Evolutionary conservation across 2,329 filamentous ascomycete species (phyloP).

Genomic region (Venturia effusa): DNA sequence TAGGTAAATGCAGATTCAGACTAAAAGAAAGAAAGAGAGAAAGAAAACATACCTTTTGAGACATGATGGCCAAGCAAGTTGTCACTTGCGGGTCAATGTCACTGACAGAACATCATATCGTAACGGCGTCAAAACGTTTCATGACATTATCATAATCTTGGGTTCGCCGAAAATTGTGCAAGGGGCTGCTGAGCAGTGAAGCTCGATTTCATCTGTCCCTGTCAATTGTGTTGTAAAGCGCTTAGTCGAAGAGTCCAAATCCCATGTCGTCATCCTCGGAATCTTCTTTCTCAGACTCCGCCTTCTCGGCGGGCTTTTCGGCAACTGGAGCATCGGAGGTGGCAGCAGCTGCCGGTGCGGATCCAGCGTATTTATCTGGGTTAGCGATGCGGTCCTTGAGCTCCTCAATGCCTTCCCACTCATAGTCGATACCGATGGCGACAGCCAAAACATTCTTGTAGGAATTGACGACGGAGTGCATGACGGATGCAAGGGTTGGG

Average conservation of each 20-base stretch:
- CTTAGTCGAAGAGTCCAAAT: conserved; percentile 46
- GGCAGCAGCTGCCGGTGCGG: conserved; percentile 56
- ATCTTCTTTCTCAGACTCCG: conserved; percentile 56
- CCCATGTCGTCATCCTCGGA: conserved; percentile 46
- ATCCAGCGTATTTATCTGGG: conserved; percentile 86
- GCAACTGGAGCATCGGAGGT: conserved; percentile 34
- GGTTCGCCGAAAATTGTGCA: not conserved
- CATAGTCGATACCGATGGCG: conserved; percentile 80
- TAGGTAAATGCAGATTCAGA: conserved; percentile 2
- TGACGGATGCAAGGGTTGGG: conserved; percentile 91
- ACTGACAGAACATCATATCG: not conserved
- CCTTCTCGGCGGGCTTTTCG: conserved; percentile 26
- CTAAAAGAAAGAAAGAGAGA: conserved; percentile 11
- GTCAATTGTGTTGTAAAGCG: conserved; percentile 10
- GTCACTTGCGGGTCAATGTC: conserved; percentile 11
- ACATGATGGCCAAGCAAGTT: conserved; percentile 13
- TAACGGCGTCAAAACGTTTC: not conserved
- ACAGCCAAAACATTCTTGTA: conserved; percentile 97
- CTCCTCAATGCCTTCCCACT: conserved; percentile 91
- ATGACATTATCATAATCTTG: not conserved
- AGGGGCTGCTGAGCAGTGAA: not conserved
- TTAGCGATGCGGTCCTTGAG: conserved; percentile 99
- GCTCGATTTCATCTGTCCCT: conserved; percentile 5
- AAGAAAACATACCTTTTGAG: conserved; percentile 26
- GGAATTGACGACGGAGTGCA: conserved; percentile 90